Percentiles rank a stretch among this genome's conserved stretches.
These are phyloP conservation scores for Eucalyptus sp. DNA, from an alignment of 345 rosid species.

Conservation along the genomic window DNA sequence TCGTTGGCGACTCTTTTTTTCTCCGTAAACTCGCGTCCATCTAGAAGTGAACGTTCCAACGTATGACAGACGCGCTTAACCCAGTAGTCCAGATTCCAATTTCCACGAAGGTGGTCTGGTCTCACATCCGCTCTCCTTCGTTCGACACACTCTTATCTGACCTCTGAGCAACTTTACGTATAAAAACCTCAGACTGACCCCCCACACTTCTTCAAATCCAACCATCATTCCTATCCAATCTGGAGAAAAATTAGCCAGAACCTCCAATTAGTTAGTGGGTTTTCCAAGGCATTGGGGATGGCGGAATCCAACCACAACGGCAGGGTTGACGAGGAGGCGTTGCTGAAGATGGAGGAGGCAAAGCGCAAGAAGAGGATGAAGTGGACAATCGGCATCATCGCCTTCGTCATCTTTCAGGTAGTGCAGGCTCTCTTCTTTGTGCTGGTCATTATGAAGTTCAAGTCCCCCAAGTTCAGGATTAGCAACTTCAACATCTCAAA, in stretches of 20 bases:
- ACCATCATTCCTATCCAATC: neutral
- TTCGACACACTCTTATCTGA: neutral
- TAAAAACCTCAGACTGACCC: neutral
- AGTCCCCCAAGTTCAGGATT: conserved; percentile 10
- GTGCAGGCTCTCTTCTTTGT: conserved; percentile 3
- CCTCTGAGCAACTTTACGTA: neutral
- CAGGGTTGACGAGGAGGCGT: neutral
- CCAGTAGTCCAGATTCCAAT: neutral
- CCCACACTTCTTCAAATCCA: neutral
- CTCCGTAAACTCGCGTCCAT: neutral
- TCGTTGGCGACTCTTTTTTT: neutral
- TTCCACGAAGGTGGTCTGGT: neutral
- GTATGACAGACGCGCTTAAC: neutral
- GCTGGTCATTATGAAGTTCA: conserved; percentile 3
- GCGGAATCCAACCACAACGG: neutral
- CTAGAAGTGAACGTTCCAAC: neutral
- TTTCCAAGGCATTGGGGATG: neutral
- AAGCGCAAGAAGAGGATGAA: conserved; percentile 10
- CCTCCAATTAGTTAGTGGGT: neutral
- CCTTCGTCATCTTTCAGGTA: conserved; percentile 12
- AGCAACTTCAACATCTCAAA: neutral
- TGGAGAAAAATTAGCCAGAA: neutral
- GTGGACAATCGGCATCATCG: conserved; percentile 2
- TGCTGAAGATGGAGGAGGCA: neutral
- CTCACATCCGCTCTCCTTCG: neutral